phyloP scores from a whole-genome alignment of 2,329 filamentous ascomycete genomes.

The Penicillium fuscoglaucum region DNA sequence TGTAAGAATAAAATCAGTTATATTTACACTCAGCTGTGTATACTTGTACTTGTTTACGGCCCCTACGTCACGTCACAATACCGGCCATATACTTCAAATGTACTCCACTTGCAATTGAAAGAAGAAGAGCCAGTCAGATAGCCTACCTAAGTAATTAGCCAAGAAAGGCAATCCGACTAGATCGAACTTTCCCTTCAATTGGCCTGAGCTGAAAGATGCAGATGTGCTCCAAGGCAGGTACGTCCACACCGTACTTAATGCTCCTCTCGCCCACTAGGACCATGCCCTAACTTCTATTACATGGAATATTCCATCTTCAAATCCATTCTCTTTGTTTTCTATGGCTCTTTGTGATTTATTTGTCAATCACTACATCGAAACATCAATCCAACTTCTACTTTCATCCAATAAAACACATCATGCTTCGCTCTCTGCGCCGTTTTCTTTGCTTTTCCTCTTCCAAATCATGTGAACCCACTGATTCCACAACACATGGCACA shows the following conservation, averaged over 20 bases:
- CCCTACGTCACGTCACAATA: background rate
- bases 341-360: background rate
- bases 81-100: background rate
- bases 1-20: background rate
- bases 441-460: slow-evolving; percentile 23
- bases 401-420: background rate
- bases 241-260: background rate
- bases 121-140: background rate
- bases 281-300: background rate
- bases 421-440: slow-evolving; percentile 16
- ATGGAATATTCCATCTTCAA: background rate
- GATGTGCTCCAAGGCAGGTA: background rate
- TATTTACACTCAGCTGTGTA: background rate
- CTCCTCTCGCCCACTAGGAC: background rate
- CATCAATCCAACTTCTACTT: background rate
- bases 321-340: background rate
- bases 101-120: background rate
- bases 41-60: background rate
- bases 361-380: background rate
- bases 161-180: background rate
- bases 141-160: background rate
- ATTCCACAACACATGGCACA: background rate
- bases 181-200: background rate
- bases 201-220: background rate
- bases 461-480: background rate